Evolutionary conservation across 192 early-diverging fungal genomes (phyloP).

Genomic region (Umbelopsis isabellina): DNA sequence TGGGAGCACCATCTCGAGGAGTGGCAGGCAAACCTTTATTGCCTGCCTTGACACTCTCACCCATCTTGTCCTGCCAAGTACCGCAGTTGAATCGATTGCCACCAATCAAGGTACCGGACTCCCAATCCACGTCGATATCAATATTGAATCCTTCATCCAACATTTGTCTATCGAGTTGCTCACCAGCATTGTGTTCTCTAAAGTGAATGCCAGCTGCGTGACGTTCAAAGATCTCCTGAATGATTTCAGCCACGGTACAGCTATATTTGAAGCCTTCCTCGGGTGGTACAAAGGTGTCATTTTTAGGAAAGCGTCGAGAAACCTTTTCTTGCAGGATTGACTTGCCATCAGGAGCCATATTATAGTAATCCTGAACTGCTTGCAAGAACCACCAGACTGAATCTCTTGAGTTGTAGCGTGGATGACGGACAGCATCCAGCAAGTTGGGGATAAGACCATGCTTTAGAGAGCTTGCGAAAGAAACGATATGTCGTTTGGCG

Average conservation of each 20-base stretch:
- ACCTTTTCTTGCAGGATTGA: slow-evolving; percentile 73
- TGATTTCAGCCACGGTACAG: slow-evolving; percentile 81
- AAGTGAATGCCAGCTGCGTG: slow-evolving; percentile 92
- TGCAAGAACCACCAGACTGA: slow-evolving; percentile 96
- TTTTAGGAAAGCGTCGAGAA: slow-evolving; percentile 80
- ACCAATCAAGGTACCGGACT: slow-evolving; percentile 81
- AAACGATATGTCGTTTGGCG: slow-evolving; percentile 83
- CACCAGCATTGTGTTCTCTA: slow-evolving; percentile 94
- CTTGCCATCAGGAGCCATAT: slow-evolving; percentile 70
- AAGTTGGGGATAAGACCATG: slow-evolving; percentile 98
- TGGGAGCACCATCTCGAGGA: slow-evolving; percentile 87
- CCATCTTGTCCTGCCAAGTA: slow-evolving; percentile 99
- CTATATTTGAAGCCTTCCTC: slow-evolving; percentile 62
- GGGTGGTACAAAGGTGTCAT: slow-evolving; percentile 74
- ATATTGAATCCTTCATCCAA: slow-evolving; percentile 87
- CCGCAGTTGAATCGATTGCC: slow-evolving; percentile 95
- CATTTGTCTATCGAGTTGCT: slow-evolving; percentile 90
- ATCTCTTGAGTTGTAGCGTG: slow-evolving; percentile 96
- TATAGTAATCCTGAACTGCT: slow-evolving; percentile 88
- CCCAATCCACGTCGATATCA: slow-evolving; percentile 72
- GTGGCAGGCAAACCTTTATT: slow-evolving; percentile 91
- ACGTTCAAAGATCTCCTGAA: slow-evolving; percentile 88
- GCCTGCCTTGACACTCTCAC: slow-evolving; percentile 91
- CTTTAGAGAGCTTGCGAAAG: slow-evolving; percentile 88
- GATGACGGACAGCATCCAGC: slow-evolving; percentile 80